Evolutionary conservation across 305 asterid species (phyloP).

Genomic region (Stenogyne calaminthoides): DNA sequence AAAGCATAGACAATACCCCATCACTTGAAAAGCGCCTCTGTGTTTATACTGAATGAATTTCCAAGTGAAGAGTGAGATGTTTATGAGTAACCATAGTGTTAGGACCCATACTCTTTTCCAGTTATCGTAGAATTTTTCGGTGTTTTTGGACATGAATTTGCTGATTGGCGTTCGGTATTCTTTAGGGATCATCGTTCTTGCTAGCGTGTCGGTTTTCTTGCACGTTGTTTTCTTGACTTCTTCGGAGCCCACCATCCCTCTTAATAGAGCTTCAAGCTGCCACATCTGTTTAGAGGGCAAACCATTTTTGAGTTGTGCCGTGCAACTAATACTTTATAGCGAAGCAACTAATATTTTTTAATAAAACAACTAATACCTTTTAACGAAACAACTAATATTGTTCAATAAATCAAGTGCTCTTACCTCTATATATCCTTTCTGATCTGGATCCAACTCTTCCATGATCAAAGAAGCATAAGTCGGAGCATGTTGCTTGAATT

Average conservation of each 20-base stretch:
- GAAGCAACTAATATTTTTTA: no score
- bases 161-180: slow-evolving; percentile 70
- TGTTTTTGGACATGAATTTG: slow-evolving; percentile 54
- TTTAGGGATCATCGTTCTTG: slow-evolving; percentile 84
- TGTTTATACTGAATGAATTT: slow-evolving; percentile 51
- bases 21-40: slow-evolving; percentile 53
- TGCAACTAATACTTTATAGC: no score
- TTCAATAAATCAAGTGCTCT: neutral
- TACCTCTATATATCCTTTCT: slow-evolving; percentile 85
- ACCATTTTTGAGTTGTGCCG: no score
- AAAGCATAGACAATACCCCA: slow-evolving; percentile 81
- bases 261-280: slow-evolving; percentile 79
- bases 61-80: slow-evolving; percentile 58
- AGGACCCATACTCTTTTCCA: slow-evolving; percentile 75
- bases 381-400: no score
- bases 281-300: slow-evolving; percentile 54
- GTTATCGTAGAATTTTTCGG: slow-evolving; percentile 58
- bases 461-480: slow-evolving; percentile 80
- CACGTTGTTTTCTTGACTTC: slow-evolving; percentile 30
- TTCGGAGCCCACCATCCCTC: slow-evolving; percentile 63
- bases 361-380: no score
- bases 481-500: slow-evolving; percentile 69
- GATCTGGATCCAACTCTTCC: slow-evolving; percentile 96
- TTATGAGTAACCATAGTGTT: slow-evolving; percentile 54
- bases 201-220: slow-evolving; percentile 50